Conservation (phyloP, 176 grass and related monocot genomes). For the Pharus latifolius region DNA sequence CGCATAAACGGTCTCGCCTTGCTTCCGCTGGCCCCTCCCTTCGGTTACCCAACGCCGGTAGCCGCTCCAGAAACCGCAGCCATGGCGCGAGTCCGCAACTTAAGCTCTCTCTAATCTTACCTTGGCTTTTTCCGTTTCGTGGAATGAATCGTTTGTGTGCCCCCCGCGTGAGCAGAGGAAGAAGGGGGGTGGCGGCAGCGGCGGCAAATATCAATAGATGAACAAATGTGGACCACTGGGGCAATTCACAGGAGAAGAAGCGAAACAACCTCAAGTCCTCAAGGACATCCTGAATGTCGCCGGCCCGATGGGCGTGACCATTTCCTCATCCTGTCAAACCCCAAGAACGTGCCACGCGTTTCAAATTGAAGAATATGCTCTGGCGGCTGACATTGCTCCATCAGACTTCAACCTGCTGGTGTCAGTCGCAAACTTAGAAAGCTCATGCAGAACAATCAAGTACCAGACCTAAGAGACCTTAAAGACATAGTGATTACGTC, state of each 20-base stretch:
- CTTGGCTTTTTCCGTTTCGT: background rate
- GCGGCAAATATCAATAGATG: background rate
- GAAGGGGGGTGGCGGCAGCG: too few species aligned
- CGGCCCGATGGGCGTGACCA: conserved; percentile 53
- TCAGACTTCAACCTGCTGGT: conserved; percentile 55
- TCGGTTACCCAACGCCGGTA: too few species aligned
- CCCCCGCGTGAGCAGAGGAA: background rate
- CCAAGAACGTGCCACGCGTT: conserved; percentile 42
- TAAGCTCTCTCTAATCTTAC: background rate
- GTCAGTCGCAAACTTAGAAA: conserved; percentile 50
- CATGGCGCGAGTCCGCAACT: conserved; percentile 20
- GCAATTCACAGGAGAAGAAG: conserved; percentile 49
- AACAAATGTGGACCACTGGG: background rate
- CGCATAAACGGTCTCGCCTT: too few species aligned
- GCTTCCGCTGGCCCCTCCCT: too few species aligned
- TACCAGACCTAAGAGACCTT: conserved; percentile 47
- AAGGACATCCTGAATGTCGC: conserved; percentile 57
- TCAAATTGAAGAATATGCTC: conserved; percentile 42
- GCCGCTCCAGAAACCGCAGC: too few species aligned
- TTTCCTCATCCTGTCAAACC: conserved; percentile 58
- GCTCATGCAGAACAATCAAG: conserved; percentile 49
- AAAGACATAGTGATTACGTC: conserved; percentile 57
- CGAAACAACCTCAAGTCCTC: conserved; percentile 54
- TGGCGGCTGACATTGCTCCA: conserved; percentile 43
- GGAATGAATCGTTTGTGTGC: background rate